phyloP scores from a whole-genome alignment of 225 moss, liverwort and hornwort species.

The Asterella californica region DNA sequence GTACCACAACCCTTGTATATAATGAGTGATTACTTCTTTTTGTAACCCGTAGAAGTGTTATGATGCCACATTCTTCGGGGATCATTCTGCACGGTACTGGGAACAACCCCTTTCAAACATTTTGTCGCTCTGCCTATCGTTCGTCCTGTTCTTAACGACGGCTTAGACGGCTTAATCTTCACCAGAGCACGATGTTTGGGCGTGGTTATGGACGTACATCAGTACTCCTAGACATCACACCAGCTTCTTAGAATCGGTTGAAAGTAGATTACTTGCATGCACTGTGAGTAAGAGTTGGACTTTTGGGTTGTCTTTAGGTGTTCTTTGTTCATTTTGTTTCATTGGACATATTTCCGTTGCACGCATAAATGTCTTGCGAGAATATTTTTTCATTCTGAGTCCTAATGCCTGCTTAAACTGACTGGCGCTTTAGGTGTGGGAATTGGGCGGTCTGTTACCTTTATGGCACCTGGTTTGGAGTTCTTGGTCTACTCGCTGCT shows the following conservation, averaged over 20 bases:
- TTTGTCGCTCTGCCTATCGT: not conserved
- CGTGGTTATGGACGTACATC: not conserved
- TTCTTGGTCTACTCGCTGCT: slow-evolving; percentile 67
- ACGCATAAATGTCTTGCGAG: not conserved
- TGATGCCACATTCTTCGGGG: no score
- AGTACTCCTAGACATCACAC: not conserved
- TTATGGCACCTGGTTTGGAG: slow-evolving; percentile 82
- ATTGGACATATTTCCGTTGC: not conserved
- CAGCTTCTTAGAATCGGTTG: not conserved
- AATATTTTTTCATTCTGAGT: not conserved
- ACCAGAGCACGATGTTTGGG: not conserved
- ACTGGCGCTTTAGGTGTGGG: slow-evolving; percentile 62
- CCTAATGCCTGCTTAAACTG: not conserved
- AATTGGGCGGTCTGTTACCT: slow-evolving; percentile 94
- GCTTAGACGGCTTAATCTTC: not conserved
- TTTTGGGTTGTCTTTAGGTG: not conserved
- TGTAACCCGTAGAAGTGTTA: no score
- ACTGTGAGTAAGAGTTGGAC: not conserved
- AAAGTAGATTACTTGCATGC: not conserved
- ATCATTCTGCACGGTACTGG: not conserved
- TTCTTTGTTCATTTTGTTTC: not conserved
- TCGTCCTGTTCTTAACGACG: not conserved
- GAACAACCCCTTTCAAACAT: not conserved
- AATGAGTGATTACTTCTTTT: not conserved
- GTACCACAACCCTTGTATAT: not conserved